Base-by-base conservation (phyloP, 441 rosid genomes). In the Geranium incanum region DNA sequence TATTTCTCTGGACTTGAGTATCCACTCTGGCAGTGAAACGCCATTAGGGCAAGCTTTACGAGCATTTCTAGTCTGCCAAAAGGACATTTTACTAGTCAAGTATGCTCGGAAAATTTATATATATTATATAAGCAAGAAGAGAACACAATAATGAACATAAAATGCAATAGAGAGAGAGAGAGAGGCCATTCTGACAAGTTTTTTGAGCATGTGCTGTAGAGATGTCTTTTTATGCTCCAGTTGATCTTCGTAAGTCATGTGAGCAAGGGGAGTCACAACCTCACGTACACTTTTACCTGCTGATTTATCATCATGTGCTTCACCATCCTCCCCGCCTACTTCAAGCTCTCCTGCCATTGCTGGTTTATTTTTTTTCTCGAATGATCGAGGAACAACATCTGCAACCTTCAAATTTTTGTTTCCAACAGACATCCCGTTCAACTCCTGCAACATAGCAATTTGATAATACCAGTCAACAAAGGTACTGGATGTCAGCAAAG, bases 231-330 rank as follows among this genome's bases (percentile, higher is more conserved):
- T 57, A 57, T 57, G 63, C 63, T 57, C 63, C 63, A 57, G 18
- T 57, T 57, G 63, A 16, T 57, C 63, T 57, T 57, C 63, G 15
- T 57, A 57, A n/a, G 63, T 57, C 63, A 57, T 4, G 21, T 57
- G 18, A 55, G 97, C 93, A 45, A 90, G 85, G 8, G 97, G 96
- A 63, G 96, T 89, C 75, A 89, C 99, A 1, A 84, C 99, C 71
- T 87, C 97, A 39, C 93, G 88, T 1, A 89, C 97, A 78, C 86
- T 77, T 84, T 82, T 88, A 36, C 72, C 79, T 9, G 65, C 70
- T 23, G 75, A 76, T 48, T 72, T 43, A 12, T 82, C 85, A 73
- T 63, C 76, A 45, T 76, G 81, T 8, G 76, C 13, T 70, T 74
- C 80, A 45, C 74, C 81, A 52, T 81, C 80, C 50, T 70, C 82